Base-by-base conservation (phyloP, 805 yeast species). In the Wickerhamiella azyma region DNA sequence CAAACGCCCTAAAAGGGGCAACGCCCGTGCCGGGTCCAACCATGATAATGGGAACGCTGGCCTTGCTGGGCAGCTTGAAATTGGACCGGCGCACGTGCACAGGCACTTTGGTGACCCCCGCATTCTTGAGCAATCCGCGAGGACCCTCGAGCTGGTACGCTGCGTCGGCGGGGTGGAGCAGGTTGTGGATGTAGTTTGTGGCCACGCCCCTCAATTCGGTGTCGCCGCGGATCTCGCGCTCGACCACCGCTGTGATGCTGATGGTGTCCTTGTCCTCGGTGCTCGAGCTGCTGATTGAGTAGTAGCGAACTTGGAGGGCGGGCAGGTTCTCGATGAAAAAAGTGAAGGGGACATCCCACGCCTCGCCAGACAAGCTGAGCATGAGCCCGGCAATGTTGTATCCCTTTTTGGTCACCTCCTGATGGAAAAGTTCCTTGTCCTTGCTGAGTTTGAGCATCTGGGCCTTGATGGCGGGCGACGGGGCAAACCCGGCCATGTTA, bases 1-100 rank as follows among this genome's bases (percentile, higher is more conserved):
- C 65, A 55, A 89, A 89, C 3, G 94, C 98, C 68, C 98, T 79
- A 70, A 92, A 85, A 51, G 98, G 98, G 9, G 98, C 97, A 43
- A 89, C 89, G 63, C 98, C 98, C 2, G 98, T 92, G 53, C 98
- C 98, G 39, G 98, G 97, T 26, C 98, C 98, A 58, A 89, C 74
- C 81, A 88, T 76, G 56, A 89, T 85, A 18, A 89, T 72, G 14
- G 97, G 96, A 28, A 79, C 76, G 2, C 74, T 64, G 28, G 94
- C 81, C 59, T 85, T 84, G 7, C 86, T 71, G 17, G 98, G 98
- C 52, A 92, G 71, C 69, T 86, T 88, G 71, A 89, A 92, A 48
- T 89, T 82, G 6, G 97, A 88, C 65, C 92, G 85, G 66, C 97
- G 84, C 40, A 92, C 81, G 61, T 88, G 96, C 37, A 92, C 80